phyloP scores from a whole-genome alignment of 2,329 filamentous ascomycete genomes.

The Nothophaeocryptopus gaeumannii region DNA sequence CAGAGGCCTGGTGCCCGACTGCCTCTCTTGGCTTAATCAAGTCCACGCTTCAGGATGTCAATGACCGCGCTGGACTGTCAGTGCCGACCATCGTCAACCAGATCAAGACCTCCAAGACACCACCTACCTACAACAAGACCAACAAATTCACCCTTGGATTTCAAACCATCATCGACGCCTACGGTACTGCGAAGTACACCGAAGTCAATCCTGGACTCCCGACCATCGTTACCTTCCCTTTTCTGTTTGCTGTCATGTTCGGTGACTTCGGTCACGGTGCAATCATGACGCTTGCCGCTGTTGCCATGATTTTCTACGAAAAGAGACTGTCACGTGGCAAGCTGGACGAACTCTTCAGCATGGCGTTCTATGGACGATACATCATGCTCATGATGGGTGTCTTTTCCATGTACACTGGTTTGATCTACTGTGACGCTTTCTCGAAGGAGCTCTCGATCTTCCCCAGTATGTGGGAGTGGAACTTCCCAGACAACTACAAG shows the following conservation, averaged over 20 bases:
- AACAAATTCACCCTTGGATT: conserved; percentile 98
- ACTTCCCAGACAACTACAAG: conserved; percentile 59
- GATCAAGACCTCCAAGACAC: conserved; percentile 94
- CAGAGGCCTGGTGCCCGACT: conserved; percentile 95
- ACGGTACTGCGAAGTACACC: conserved; percentile 94
- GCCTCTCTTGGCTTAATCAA: conserved; percentile 87
- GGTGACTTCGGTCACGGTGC: conserved; percentile 92
- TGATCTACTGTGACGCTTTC: conserved; percentile 97
- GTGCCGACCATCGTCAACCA: conserved; percentile 98
- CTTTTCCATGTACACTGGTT: conserved; percentile 94
- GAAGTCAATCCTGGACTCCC: conserved; percentile 96
- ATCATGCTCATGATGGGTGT: conserved; percentile 98
- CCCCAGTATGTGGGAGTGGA: conserved; percentile 82
- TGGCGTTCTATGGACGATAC: conserved; percentile 98
- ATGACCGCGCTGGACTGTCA: conserved; percentile 90
- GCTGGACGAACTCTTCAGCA: conserved; percentile 93
- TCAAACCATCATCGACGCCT: conserved; percentile 98
- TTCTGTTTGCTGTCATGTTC: conserved; percentile 99
- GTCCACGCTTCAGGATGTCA: conserved; percentile 92
- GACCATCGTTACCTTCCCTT: conserved; percentile 97
- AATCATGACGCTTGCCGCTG: conserved; percentile 79
- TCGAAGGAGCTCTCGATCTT: conserved; percentile 90
- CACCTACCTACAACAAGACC: conserved; percentile 94
- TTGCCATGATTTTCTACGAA: conserved; percentile 96
- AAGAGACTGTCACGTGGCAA: conserved; percentile 78